Base-by-base conservation (phyloP, 2,329 filamentous ascomycete species). In the Hymenoscyphus albidus region DNA sequence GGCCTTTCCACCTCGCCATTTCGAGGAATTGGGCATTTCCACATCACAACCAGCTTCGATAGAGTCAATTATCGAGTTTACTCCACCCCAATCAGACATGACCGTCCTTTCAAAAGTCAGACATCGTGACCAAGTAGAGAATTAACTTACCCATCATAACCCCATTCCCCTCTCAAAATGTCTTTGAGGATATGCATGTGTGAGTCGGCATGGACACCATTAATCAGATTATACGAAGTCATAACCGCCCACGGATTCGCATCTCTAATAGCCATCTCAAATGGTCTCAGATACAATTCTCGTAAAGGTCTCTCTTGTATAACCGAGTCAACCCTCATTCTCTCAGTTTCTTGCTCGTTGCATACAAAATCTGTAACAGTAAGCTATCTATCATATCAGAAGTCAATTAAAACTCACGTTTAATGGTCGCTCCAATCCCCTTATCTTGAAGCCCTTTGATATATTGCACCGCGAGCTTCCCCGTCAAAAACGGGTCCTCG, bases 401-500 rank as follows among this genome's bases (percentile, higher is more conserved):
- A 3, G 48, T 6, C 1, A 48, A n/a, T 31, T 18, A 2, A 3
- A 3, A 76, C 79, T 69, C 68, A 85, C 89, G 91, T 79, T 95
- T 95, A 70, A 93, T 87, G 0, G 91, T 92, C 12, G 91, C 90
- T 7, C 88, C 87, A 44, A 95, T 83, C 0, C 89, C 88, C 66
- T 86, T 88, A 31, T 88, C 87, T 73, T 95, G 91, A 62, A 91
- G 79, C 7, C 89, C 90, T 58, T 85, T 86, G 72, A 91, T 88
- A 67, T 91, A 91, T 65, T 89, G 83, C 0, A 88, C 85, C 13
- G 89, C 88, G 66, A 93, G 79, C 67, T 88, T 89, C 39, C 90
- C 90, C 0, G 90, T 91, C 5, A 96, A 81, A 10, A 88, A 83
- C 0, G 91, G 91, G 70, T 95, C 92, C 75, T 95, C 92, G 0